Conservation (phyloP, 1,139 yeast genomes). For the Candida labiduridarum region DNA sequence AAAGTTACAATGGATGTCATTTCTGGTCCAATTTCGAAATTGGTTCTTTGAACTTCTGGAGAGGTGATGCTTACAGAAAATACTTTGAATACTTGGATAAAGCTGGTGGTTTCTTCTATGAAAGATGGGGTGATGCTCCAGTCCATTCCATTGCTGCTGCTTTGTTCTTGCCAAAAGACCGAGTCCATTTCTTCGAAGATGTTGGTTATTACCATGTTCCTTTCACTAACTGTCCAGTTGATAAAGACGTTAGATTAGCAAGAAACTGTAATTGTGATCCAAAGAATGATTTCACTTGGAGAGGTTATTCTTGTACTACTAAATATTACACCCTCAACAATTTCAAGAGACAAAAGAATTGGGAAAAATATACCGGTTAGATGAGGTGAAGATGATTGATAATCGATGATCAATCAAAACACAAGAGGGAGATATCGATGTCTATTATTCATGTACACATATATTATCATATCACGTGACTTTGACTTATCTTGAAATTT, state of each 20-base stretch:
- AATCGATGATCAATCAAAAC: no score
- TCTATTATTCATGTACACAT: no score
- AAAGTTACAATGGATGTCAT: slow-evolving; percentile 75
- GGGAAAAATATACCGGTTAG: slow-evolving; percentile 60
- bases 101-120: slow-evolving; percentile 87
- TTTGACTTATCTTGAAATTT: no score
- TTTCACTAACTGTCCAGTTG: slow-evolving; percentile 76
- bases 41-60: slow-evolving; percentile 74
- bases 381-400: neutral
- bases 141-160: slow-evolving; percentile 88
- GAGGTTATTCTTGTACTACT: slow-evolving; percentile 81
- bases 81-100: slow-evolving; percentile 74
- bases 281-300: slow-evolving; percentile 79
- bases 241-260: slow-evolving; percentile 49
- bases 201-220: slow-evolving; percentile 83
- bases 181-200: slow-evolving; percentile 79
- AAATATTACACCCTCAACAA: slow-evolving; percentile 67
- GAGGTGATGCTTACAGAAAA: slow-evolving; percentile 65
- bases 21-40: slow-evolving; percentile 90
- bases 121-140: slow-evolving; percentile 95
- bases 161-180: slow-evolving; percentile 63
- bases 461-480: no score
- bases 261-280: slow-evolving; percentile 77
- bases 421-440: no score
- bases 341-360: slow-evolving; percentile 70